phyloP scores from a whole-genome alignment of 2,329 filamentous ascomycete species.

The Talaromyces sp. region DNA sequence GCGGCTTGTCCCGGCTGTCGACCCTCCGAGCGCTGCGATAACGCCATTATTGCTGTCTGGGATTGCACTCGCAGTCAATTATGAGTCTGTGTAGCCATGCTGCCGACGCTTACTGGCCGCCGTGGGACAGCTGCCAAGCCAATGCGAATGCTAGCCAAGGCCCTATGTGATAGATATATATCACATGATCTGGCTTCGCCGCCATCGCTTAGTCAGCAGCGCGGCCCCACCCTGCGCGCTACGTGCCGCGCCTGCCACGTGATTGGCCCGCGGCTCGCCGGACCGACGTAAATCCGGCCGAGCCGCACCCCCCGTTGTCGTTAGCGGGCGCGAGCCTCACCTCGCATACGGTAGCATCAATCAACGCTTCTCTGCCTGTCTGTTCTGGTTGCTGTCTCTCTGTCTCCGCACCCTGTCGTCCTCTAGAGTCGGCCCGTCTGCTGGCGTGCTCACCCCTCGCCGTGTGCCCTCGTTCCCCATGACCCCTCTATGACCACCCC shows the following conservation, averaged over 20 bases:
- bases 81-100: too few species aligned
- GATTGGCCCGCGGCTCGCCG: neutral
- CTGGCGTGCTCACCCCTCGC: neutral
- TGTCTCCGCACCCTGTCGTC: neutral
- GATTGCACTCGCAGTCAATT: too few species aligned
- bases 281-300: slow-evolving; percentile 6
- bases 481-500: slow-evolving; percentile 43
- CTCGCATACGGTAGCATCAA: neutral
- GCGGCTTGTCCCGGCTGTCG: neutral
- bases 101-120: too few species aligned
- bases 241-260: neutral
- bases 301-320: neutral
- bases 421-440: neutral
- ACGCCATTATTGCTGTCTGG: neutral
- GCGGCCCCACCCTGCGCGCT: neutral
- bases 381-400: neutral
- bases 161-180: too few species aligned
- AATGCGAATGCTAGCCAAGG: neutral
- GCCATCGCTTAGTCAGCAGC: neutral
- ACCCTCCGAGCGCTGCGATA: neutral
- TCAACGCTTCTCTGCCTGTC: neutral
- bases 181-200: too few species aligned
- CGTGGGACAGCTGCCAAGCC: too few species aligned
- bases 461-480: slow-evolving; percentile 23
- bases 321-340: slow-evolving; percentile 8